phyloP scores from a whole-genome alignment of 257 asterid species.

The Solanum dulcamara region DNA sequence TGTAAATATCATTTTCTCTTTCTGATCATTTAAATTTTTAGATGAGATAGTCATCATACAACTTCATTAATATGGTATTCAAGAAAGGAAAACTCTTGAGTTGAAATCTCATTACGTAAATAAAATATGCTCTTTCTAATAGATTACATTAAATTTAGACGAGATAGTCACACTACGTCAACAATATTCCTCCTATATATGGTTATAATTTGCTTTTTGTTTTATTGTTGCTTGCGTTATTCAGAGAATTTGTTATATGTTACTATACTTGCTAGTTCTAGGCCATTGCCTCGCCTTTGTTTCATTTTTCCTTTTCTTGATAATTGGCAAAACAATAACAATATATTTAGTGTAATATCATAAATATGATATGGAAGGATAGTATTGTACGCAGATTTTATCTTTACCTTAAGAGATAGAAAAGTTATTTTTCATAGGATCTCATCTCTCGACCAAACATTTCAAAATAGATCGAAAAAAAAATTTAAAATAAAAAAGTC shows the following conservation, averaged over 20 bases:
- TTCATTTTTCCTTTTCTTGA: background rate
- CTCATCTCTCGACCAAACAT: background rate
- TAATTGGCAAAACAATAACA: no score
- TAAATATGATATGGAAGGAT: no score
- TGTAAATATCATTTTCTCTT: background rate
- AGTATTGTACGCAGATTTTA: background rate
- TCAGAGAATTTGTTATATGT: background rate
- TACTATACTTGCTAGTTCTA: background rate
- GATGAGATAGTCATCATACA: background rate
- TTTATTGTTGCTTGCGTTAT: background rate
- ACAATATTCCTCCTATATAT: background rate
- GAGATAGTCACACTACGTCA: background rate
- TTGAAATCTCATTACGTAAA: background rate
- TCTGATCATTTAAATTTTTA: background rate
- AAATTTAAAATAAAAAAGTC: background rate
- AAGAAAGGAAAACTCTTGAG: background rate
- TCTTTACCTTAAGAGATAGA: background rate
- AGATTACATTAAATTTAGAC: background rate
- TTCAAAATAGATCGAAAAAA: no score
- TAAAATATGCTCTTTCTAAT: background rate
- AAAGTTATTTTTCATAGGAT: accelerated
- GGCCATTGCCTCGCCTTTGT: background rate
- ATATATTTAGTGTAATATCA: no score
- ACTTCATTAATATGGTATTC: background rate
- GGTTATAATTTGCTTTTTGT: no score